Conservation (phyloP, 805 yeast genomes). For the Kodamaea sagamina region DNA sequence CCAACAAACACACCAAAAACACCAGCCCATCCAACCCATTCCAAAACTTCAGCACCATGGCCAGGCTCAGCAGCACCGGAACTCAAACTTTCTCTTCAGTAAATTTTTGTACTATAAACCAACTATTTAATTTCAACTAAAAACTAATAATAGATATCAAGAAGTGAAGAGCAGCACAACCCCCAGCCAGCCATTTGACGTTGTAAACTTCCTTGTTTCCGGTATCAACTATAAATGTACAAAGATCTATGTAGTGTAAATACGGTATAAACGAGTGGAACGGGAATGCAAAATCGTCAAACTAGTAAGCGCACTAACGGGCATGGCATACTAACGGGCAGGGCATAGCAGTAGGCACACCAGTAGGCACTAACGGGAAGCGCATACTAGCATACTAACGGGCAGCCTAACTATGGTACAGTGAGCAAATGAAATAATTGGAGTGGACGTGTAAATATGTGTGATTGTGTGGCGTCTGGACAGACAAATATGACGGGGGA, state of each 20-base stretch:
- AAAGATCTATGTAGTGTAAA: constrained; percentile 4
- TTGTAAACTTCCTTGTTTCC: constrained; percentile 1
- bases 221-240: constrained; percentile 3
- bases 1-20: constrained; percentile 4
- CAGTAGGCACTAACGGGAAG: too few relatives aligned
- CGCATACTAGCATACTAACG: too few relatives aligned
- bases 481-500: neutral
- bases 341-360: too few relatives aligned
- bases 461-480: constrained; percentile 1
- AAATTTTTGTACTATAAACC: constrained; percentile 12
- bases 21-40: constrained; percentile 4
- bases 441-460: constrained; percentile 3
- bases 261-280: constrained; percentile 8
- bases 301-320: too few relatives aligned
- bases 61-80: constrained; percentile 6
- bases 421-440: constrained; percentile 6
- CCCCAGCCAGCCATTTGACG: constrained; percentile 1
- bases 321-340: too few relatives aligned
- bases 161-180: constrained; percentile 10
- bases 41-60: constrained; percentile 10
- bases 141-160: constrained; percentile 13
- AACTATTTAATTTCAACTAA: constrained; percentile 10
- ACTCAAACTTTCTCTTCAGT: constrained; percentile 8
- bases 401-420: constrained; percentile 15
- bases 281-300: neutral